A percentile compares a stretch with the other conserved stretches of the same genome.
phyloP scores from a whole-genome alignment of 108 stramenopile species.

The Conticribra weissflogii region DNA sequence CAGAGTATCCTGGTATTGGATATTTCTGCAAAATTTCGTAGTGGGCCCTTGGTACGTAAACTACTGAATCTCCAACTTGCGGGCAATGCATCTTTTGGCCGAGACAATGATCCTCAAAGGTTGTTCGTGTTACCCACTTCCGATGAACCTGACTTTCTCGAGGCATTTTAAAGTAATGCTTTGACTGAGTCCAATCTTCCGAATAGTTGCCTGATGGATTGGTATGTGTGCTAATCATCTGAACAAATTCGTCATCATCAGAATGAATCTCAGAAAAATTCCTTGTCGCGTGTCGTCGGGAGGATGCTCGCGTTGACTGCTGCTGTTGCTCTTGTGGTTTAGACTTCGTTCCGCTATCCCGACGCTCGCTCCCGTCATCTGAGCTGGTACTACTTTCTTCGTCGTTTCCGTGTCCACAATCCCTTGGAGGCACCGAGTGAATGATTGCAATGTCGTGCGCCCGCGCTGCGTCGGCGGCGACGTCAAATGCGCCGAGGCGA shows the following conservation, averaged over 20 bases:
- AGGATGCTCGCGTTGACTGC: slow-evolving; percentile 44
- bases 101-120: slow-evolving; percentile 54
- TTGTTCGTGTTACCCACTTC: slow-evolving; percentile 67
- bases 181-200: slow-evolving; percentile 58
- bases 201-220: slow-evolving; percentile 67
- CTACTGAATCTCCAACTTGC: slow-evolving; percentile 87
- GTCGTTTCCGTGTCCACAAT: too few species aligned
- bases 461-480: too few species aligned
- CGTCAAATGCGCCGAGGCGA: too few species aligned
- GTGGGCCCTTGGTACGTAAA: slow-evolving; percentile 88
- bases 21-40: slow-evolving; percentile 64
- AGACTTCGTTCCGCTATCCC: too few species aligned
- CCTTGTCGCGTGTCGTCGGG: slow-evolving; percentile 26
- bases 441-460: too few species aligned
- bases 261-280: slow-evolving; percentile 43
- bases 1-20: slow-evolving; percentile 50
- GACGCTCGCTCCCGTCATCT: too few species aligned
- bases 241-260: slow-evolving; percentile 58
- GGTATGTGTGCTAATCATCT: slow-evolving; percentile 75
- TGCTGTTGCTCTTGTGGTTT: slow-evolving; percentile 12
- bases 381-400: too few species aligned
- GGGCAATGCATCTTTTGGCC: slow-evolving; percentile 73
- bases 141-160: slow-evolving; percentile 41
- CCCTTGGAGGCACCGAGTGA: too few species aligned
- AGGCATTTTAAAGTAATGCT: slow-evolving; percentile 71